A percentile compares a stretch with the other conserved stretches of the same genome.
phyloP scores from a whole-genome alignment of 1,284 basidiomycete species.

The Butyriboletus appendiculatus region DNA sequence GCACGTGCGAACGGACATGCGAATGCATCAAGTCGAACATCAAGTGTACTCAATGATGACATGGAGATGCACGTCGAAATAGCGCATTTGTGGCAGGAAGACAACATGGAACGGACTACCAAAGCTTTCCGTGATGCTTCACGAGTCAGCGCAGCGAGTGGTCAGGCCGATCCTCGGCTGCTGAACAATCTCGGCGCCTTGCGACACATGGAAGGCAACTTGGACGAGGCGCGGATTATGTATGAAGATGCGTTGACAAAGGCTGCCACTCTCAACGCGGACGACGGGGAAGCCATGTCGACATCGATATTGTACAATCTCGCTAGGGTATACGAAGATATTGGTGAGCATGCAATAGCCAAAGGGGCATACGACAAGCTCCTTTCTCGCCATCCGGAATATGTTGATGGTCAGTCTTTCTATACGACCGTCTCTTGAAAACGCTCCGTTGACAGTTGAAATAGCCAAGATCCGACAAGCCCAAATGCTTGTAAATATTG shows the following conservation, averaged over 20 bases:
- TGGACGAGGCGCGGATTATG: constrained; percentile 54
- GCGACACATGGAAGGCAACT: constrained; percentile 69
- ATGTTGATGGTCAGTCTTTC: constrained; percentile 78
- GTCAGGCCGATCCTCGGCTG: constrained; percentile 61
- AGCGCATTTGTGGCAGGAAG: constrained; percentile 83
- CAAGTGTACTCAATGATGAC: constrained; percentile 50
- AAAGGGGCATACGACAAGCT: constrained; percentile 86
- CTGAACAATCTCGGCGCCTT: constrained; percentile 85
- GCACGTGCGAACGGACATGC: constrained; percentile 41
- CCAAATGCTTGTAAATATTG: constrained; percentile 67
- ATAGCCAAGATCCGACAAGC: constrained; percentile 90
- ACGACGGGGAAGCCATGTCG: constrained; percentile 65
- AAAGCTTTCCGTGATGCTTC: constrained; percentile 76
- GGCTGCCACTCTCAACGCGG: constrained; percentile 48
- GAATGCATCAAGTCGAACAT: constrained; percentile 27
- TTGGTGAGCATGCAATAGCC: constrained; percentile 69
- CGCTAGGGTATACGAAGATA: constrained; percentile 84
- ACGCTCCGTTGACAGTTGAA: constrained; percentile 1
- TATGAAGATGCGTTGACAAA: constrained; percentile 72
- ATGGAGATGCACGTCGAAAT: constrained; percentile 86
- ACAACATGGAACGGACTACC: constrained; percentile 71
- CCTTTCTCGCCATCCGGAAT: constrained; percentile 85
- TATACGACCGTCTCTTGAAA: background rate
- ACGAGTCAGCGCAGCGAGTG: constrained; percentile 53
- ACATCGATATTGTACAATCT: constrained; percentile 89